A percentile compares a stretch with the other conserved stretches of the same genome.
Conservation (phyloP, 352 stramenopile genomes). For the Globisporangium viniferum region DNA sequence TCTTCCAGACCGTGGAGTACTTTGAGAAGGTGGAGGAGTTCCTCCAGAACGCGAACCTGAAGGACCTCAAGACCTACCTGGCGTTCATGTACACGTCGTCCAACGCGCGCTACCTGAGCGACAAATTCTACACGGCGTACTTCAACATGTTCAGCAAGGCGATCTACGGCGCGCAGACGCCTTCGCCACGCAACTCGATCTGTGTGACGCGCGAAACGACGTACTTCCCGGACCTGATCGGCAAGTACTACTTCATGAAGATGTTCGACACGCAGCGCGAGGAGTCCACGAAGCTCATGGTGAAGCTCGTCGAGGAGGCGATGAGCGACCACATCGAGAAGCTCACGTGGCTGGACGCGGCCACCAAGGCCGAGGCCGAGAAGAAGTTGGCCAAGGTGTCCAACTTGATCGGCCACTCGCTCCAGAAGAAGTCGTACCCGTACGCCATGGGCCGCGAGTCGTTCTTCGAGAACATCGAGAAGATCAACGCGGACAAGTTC, state of each 20-base stretch:
- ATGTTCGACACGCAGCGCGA: slow-evolving; percentile 74
- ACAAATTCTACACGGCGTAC: slow-evolving; percentile 70
- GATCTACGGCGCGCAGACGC: slow-evolving; percentile 59
- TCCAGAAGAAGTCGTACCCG: too few relatives aligned
- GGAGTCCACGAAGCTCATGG: slow-evolving; percentile 65
- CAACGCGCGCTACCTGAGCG: slow-evolving; percentile 31
- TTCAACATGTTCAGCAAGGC: slow-evolving; percentile 85
- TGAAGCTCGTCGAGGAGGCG: slow-evolving; percentile 73
- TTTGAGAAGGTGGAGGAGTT: slow-evolving; percentile 46
- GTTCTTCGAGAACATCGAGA: slow-evolving; percentile 52
- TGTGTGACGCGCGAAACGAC: slow-evolving; percentile 5
- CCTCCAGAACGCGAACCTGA: slow-evolving; percentile 20
- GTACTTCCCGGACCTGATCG: slow-evolving; percentile 42
- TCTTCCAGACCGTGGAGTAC: slow-evolving; percentile 47
- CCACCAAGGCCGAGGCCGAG: too few relatives aligned
- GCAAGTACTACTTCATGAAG: slow-evolving; percentile 78
- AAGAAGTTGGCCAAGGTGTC: too few relatives aligned
- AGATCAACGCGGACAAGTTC: slow-evolving; percentile 29
- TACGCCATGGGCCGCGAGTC: slow-evolving; percentile 28
- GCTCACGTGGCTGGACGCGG: slow-evolving; percentile 88
- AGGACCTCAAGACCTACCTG: slow-evolving; percentile 24
- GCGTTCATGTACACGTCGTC: slow-evolving; percentile 40
- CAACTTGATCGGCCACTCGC: too few relatives aligned
- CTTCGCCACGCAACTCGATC: slow-evolving; percentile 10
- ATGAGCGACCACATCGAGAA: slow-evolving; percentile 76